A percentile compares a stretch with the other conserved stretches of the same genome.
Evolutionary conservation across 139 green algal genomes (phyloP).

Genomic region (Diplosphaera chodatii): DNA sequence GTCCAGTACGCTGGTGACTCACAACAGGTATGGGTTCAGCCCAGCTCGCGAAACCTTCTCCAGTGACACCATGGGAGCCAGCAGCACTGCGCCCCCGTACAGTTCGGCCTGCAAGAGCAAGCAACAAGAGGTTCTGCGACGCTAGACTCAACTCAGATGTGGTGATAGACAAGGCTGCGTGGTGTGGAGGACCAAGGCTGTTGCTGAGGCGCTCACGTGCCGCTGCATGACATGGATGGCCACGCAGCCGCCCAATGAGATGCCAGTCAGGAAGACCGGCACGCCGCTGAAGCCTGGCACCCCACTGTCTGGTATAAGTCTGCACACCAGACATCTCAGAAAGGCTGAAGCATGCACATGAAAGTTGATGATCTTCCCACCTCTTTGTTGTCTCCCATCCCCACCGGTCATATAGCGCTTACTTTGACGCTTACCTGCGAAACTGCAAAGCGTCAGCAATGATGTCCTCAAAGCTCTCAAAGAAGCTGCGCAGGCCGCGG

Average conservation of each 20-base stretch:
- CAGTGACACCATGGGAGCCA: slow-evolving; percentile 64
- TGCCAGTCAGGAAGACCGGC: slow-evolving; percentile 50
- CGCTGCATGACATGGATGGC: slow-evolving; percentile 29
- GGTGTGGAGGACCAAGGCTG: neutral
- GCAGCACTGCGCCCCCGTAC: slow-evolving; percentile 45
- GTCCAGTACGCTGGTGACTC: neutral
- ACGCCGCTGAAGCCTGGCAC: slow-evolving; percentile 25
- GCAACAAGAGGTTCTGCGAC: too few species aligned
- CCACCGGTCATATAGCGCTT: too few species aligned
- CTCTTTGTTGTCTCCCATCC: too few species aligned
- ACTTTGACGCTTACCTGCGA: slow-evolving; percentile 21
- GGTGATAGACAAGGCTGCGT: too few species aligned
- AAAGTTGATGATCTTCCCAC: too few species aligned
- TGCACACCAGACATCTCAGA: too few species aligned
- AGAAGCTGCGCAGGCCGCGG: slow-evolving; percentile 38
- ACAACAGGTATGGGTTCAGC: slow-evolving; percentile 50
- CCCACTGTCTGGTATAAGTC: neutral
- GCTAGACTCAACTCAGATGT: too few species aligned
- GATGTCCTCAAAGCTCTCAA: slow-evolving; percentile 52
- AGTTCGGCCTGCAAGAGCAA: slow-evolving; percentile 16
- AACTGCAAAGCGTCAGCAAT: slow-evolving; percentile 54
- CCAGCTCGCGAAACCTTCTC: slow-evolving; percentile 49
- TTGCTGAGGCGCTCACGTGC: slow-evolving; percentile 1
- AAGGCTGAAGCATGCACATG: too few species aligned
- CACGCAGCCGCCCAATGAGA: slow-evolving; percentile 64